Evolutionary conservation across 768 basidiomycete genomes (phyloP).

Genomic region (Pisolithus sp.): DNA sequence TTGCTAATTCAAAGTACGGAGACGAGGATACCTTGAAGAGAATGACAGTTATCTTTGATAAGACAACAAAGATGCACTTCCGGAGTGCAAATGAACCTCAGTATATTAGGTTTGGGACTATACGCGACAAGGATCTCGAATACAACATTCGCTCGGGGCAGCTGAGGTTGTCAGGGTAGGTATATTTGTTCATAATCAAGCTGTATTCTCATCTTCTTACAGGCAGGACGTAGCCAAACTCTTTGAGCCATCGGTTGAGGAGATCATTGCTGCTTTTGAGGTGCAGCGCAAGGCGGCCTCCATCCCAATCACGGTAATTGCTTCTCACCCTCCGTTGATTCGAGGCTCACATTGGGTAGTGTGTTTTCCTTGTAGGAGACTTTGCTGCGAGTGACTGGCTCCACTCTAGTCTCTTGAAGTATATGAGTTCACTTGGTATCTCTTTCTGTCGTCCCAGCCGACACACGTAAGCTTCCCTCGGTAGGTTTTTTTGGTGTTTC

Average conservation of each 20-base stretch:
- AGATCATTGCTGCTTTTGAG: constrained; percentile 28
- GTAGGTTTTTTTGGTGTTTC: neutral
- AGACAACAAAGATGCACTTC: constrained; percentile 41
- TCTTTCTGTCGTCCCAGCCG: constrained; percentile 42
- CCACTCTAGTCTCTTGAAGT: constrained; percentile 34
- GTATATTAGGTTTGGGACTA: constrained; percentile 43
- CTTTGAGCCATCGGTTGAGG: constrained; percentile 38
- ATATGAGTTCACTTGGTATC: constrained; percentile 31
- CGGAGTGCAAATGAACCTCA: constrained; percentile 32
- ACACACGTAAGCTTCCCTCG: constrained; percentile 28
- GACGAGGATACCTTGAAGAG: constrained; percentile 33
- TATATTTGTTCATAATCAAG: neutral
- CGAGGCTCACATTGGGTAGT: constrained; percentile 5
- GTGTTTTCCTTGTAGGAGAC: constrained; percentile 44
- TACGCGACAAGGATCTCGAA: constrained; percentile 33
- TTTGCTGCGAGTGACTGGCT: constrained; percentile 45
- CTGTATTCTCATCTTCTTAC: neutral
- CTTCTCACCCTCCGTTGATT: neutral
- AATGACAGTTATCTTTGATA: constrained; percentile 40
- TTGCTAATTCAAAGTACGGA: constrained; percentile 35
- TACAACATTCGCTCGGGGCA: constrained; percentile 42
- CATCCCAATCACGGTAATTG: constrained; percentile 21
- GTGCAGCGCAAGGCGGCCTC: constrained; percentile 19
- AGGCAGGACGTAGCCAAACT: constrained; percentile 33
- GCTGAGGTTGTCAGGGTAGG: constrained; percentile 35